These are phyloP conservation scores for Solanum ossicruentum DNA, from an alignment of 257 asterid species.

Conservation along the genomic window DNA sequence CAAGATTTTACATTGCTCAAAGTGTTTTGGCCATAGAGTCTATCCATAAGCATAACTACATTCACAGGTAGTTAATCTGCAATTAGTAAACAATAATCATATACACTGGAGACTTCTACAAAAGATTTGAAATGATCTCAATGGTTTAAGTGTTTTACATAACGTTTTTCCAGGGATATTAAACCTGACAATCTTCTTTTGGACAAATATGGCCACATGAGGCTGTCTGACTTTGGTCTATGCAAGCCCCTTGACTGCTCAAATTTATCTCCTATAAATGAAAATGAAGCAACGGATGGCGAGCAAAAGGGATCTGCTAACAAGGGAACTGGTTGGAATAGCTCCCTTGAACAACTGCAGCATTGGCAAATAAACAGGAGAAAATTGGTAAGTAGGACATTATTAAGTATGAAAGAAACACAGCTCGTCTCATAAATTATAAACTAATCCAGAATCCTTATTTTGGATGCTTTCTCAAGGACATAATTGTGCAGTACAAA, in stretches of 20 bases:
- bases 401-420: not conserved
- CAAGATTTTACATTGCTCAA: slow-evolving; percentile 73
- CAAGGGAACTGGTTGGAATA: slow-evolving; percentile 49
- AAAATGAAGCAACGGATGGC: slow-evolving; percentile 59
- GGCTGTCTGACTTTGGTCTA: slow-evolving; percentile 72
- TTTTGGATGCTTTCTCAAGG: not conserved
- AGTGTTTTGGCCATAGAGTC: slow-evolving; percentile 81
- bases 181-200: slow-evolving; percentile 75
- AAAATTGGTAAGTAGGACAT: slow-evolving; percentile 49
- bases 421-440: not conserved
- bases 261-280: slow-evolving; percentile 52
- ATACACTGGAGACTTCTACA: not conserved
- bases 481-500: not conserved
- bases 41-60: slow-evolving; percentile 62
- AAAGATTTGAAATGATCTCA: not conserved
- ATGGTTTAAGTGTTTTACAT: not conserved
- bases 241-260: slow-evolving; percentile 68
- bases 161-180: slow-evolving; percentile 39
- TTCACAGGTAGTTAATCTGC: slow-evolving; percentile 33
- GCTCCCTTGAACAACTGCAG: slow-evolving; percentile 77
- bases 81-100: not conserved
- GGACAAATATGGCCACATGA: slow-evolving; percentile 62
- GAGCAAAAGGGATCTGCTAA: slow-evolving; percentile 49
- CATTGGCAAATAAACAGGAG: slow-evolving; percentile 89
- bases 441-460: not conserved